Evolutionary conservation across 148 eudicot genomes (phyloP).

Genomic region (Fagopyrum tataricum): DNA sequence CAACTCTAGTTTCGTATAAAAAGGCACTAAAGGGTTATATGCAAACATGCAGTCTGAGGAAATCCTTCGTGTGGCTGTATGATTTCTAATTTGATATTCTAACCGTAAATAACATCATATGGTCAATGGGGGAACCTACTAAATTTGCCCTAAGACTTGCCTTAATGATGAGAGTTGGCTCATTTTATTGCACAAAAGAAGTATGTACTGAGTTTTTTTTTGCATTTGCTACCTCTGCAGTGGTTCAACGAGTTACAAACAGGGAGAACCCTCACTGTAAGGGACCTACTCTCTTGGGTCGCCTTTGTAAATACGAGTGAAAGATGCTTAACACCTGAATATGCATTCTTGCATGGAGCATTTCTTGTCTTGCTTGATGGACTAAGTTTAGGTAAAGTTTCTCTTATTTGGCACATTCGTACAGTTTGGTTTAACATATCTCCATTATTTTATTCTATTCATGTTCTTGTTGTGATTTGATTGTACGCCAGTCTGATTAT

Average conservation of each 20-base stretch:
- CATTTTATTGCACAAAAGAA: neutral
- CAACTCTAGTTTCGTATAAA: neutral
- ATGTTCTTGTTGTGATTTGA: neutral
- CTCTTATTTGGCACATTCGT: neutral
- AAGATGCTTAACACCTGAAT: conserved; percentile 44
- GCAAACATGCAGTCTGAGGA: neutral
- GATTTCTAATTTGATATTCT: neutral
- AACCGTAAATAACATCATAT: neutral
- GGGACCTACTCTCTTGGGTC: conserved; percentile 96
- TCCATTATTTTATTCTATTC: neutral
- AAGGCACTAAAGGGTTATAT: neutral
- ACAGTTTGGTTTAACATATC: neutral
- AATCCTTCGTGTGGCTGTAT: neutral
- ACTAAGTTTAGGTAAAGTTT: conserved; percentile 62
- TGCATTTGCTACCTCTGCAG: conserved; percentile 26
- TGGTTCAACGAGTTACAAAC: conserved; percentile 87
- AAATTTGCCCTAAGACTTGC: neutral
- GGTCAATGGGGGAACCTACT: neutral
- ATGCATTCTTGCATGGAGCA: conserved; percentile 77
- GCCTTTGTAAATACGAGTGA: conserved; percentile 54
- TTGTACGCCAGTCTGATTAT: neutral
- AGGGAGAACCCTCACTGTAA: conserved; percentile 82
- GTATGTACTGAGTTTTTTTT: neutral
- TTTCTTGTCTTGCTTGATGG: conserved; percentile 96
- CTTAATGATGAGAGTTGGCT: neutral